Percentiles rank a stretch among this genome's conserved stretches.
phyloP scores from a whole-genome alignment of 2,329 filamentous ascomycete species.

The Ceratocystis cubensis region DNA sequence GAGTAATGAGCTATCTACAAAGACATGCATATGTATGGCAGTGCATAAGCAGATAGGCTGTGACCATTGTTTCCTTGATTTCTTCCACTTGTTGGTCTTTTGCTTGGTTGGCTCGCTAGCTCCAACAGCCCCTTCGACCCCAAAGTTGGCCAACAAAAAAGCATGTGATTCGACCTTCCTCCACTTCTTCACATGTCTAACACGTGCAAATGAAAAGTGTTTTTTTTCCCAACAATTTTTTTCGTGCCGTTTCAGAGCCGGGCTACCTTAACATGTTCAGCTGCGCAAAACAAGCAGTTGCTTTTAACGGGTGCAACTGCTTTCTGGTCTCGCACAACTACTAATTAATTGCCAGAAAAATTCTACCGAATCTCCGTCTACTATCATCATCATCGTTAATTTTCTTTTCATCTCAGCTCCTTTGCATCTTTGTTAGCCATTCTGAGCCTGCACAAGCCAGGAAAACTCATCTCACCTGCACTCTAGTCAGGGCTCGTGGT shows the following conservation, averaged over 20 bases:
- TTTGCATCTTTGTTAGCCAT: slow-evolving; percentile 2
- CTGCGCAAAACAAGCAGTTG: not conserved
- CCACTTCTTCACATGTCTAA: slow-evolving; percentile 16
- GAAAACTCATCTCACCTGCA: not conserved
- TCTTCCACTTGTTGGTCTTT: not conserved
- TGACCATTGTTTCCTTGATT: not conserved
- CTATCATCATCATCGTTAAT: not conserved
- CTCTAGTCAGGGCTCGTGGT: not conserved
- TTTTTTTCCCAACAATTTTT: slow-evolving; percentile 21
- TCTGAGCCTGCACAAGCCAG: not conserved
- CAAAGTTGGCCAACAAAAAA: slow-evolving; percentile 19
- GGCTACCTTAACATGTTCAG: not conserved
- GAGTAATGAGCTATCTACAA: not conserved
- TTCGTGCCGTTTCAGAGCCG: slow-evolving; percentile 1
- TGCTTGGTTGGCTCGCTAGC: not conserved
- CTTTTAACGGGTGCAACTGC: not conserved
- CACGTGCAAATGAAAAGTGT: slow-evolving; percentile 19
- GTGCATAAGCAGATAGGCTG: not conserved
- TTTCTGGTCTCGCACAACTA: not conserved
- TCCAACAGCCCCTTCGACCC: slow-evolving; percentile 11
- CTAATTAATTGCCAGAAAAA: not conserved
- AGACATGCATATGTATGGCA: not conserved
- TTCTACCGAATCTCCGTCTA: not conserved
- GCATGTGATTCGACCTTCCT: slow-evolving; percentile 20
- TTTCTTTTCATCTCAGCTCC: not conserved